Evolutionary conservation across 2,329 filamentous ascomycete genomes (phyloP), one percentile per base, ranked within the genome.

Genomic region (Trichoderma sp.): DNA sequence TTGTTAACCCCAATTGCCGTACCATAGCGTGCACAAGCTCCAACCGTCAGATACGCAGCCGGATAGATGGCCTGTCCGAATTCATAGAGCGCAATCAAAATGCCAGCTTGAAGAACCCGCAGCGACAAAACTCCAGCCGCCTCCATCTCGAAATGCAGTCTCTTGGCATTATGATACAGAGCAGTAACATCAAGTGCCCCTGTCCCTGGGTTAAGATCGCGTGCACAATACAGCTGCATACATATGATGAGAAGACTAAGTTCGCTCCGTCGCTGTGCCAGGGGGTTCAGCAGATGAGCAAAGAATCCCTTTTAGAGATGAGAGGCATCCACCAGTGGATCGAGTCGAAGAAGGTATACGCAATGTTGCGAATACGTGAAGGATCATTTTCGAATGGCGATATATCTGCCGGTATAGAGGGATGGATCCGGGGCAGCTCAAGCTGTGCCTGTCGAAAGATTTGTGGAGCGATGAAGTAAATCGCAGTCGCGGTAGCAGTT

Each of bases 31-130:
- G 38, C 64, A 27, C 64, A 66, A 29, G 64, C 41, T 4, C 64
- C 64, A 50, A 66, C 64, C 3, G 64, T 66, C 27, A 66, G 24
- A 50, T 66, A 66, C 16, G 64, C 64, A 14, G 64, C 64, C 16
- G 64, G 64, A 18, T 66, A 66, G 27, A 66, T 66, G 24, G 64
- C 64, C 12, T 66, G 64, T 38, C 64, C 64, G 12, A 66, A 8
- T 29, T 66, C 64, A n/a, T 66, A 66, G 3, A 66, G 64, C 24
- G 64, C 64, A 66, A 66, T 27, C 64, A 66, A 66, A 24, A 66
- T 66, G 16, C 64, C 64, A 6, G 64, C 64, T 31, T 66, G 64
- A 9, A 66, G 64, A n/a, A 66, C 24, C 11, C 64, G 64, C 6
- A 66, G 38, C 29, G 64, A 50, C 16, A 66, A 31, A 14, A 66